Base-by-base conservation (phyloP, 78 protist species). In the Creolimax fragrantissima region DNA sequence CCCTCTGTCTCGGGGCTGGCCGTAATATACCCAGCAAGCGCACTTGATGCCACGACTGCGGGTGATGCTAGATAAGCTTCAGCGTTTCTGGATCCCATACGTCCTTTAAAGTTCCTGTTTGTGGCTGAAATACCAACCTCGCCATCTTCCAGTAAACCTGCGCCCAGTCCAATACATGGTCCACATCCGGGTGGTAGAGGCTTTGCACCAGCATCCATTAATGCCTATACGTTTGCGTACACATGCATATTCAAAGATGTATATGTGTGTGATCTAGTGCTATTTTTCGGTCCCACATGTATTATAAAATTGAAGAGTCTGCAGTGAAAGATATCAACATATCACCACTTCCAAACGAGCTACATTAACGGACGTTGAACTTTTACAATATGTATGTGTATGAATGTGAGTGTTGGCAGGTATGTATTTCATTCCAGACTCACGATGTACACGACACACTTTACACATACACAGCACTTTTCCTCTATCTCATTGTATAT, bases 111-210 rank as follows among this genome's bases (percentile, higher is more conserved):
- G 93, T 95, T 95, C n/a, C 96, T 74, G 89, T 95, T 95, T 11
- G 96, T 95, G 3, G 96, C 96, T 2, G 93, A 89, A 67, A 95
- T 95, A 24, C 96, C 96, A 6, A 92, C 94, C 89, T 95, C 96
- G 2, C 96, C 96, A 3, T 93, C 96, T 41, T 94, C 89, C 39
- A 95, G 92, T 36, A 95, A 89, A 7, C 96, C 96, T 7, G 44
- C 66, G 35, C 95, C 96, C 17, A 95, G 94, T 2, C 96, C 96
- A 41, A 95, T 88, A 81, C 96, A 95, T 2, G 96, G 96, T 35
- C 96, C 96, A 45, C 96, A 95, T 3, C 96, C 95, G 2, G 96
- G 85, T 2, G 96, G 94, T 45, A 95, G 94, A 4, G 96, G 91
- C 39, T 2, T 36, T 42, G 94, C 95, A 5, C 95, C 95, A 2